Conservation (phyloP, 169 alveolate genomes). For the Babesia bigemina region DNA sequence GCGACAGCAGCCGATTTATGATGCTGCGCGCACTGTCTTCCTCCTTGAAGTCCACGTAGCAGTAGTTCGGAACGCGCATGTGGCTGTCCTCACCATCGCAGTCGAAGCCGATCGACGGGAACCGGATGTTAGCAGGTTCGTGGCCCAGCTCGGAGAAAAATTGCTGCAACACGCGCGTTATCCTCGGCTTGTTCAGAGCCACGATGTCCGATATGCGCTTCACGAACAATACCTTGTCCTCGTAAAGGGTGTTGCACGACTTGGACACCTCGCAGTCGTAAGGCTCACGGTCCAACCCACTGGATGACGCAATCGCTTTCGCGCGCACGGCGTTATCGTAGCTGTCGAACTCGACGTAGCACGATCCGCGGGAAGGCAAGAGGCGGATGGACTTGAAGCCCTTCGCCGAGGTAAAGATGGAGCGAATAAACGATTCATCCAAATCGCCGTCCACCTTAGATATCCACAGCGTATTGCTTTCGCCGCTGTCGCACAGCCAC, state of each 20-base stretch:
- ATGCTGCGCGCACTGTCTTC: constrained; percentile 66
- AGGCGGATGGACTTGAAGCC: constrained; percentile 53
- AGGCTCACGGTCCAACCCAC: constrained; percentile 13
- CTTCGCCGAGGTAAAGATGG: constrained; percentile 17
- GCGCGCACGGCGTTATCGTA: constrained; percentile 61
- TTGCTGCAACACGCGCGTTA: constrained; percentile 40
- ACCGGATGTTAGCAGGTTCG: constrained; percentile 54
- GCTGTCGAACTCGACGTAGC: constrained; percentile 70
- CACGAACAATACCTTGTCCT: constrained; percentile 72
- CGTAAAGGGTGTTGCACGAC: constrained; percentile 69
- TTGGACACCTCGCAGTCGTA: constrained; percentile 54
- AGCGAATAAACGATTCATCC: constrained; percentile 1
- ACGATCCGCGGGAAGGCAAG: constrained; percentile 14
- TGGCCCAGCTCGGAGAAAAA: constrained; percentile 54
- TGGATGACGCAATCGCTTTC: constrained; percentile 20
- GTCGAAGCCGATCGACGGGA: constrained; percentile 43
- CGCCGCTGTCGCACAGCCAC: constrained; percentile 46
- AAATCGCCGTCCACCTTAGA: constrained; percentile 21
- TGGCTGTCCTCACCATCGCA: constrained; percentile 19
- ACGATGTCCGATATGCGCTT: constrained; percentile 48
- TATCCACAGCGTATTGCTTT: constrained; percentile 30
- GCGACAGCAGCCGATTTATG: constrained; percentile 51
- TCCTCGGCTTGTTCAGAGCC: constrained; percentile 33
- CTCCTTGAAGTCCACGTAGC: constrained; percentile 65
- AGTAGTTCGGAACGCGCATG: constrained; percentile 45